Evolutionary conservation across 352 stramenopile species (phyloP), one percentile per base, ranked within the genome.

Genomic region (Stephanocyclus meneghinianus): DNA sequence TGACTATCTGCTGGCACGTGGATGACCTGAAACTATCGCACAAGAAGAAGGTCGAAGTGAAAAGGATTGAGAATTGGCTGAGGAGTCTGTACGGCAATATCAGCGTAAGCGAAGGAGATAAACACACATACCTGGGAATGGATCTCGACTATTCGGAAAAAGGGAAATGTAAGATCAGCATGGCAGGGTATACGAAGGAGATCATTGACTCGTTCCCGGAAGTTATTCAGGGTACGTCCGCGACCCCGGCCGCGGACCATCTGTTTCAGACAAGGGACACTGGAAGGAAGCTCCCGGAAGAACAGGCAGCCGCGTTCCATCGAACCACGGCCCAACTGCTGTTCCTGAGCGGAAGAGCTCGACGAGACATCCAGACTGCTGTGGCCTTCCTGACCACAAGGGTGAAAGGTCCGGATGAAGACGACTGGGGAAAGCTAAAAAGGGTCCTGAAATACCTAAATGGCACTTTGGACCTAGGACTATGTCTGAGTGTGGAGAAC

Each of bases 81-180:
- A 56, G 74, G 3, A 40, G n/a, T 0, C 57, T 62, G 6, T 88
- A 68, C 61, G 80, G 76, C 51, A 59, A 59, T 71, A 16, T 86
- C 2, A 80, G 50, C 5, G 37, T 75, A 1, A 61, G 45, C 45
- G 32, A 47, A 18, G 80, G 83, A 44, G 47, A 44, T 15, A 50
- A 60, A 32, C 78, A 86, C 53, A 72, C 87, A 13, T 88, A 81
- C 57, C 61, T 88, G 0, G 84, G 78, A 13, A 88, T 90, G 80
- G 65, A 13, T 0, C 63, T 88, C 13, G 71, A 87, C n/a, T 69
- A 69, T n/a, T 37, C 61, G 2, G 40, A 15, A 11, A 11, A 11
- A 21, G 10, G 50, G 26, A 8, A 30, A 18, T 26, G 15, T 11
- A 13, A 18, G 8, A 18, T 63, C 13, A 44, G 18, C 10, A 63